These are phyloP conservation scores for Lasiodiplodia hormozganensis DNA, from an alignment of 2,329 filamentous ascomycete genomes.

Conservation along the genomic window DNA sequence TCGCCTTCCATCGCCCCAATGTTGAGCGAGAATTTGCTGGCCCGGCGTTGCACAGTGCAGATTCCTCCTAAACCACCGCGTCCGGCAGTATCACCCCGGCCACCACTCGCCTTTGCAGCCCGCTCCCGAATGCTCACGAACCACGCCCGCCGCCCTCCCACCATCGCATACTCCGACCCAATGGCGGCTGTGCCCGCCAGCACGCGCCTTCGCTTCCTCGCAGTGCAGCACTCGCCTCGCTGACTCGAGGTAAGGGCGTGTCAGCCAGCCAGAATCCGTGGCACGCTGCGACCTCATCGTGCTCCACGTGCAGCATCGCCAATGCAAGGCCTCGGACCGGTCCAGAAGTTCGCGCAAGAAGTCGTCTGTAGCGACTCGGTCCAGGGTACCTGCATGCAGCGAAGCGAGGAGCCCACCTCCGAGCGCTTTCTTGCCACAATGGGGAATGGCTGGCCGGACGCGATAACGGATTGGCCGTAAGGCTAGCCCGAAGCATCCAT, in stretches of 20 bases:
- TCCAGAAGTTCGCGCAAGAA: background rate
- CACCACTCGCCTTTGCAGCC: background rate
- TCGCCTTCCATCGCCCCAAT: background rate
- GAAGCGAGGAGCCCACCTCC: constrained; percentile 18
- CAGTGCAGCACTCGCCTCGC: background rate
- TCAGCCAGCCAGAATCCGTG: constrained; percentile 1
- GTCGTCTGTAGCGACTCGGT: background rate
- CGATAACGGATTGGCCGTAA: constrained; percentile 4
- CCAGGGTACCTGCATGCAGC: constrained; percentile 14
- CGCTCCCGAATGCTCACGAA: background rate
- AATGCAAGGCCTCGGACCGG: background rate
- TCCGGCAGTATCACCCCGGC: background rate
- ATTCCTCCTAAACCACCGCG: background rate
- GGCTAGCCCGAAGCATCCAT: constrained; percentile 13
- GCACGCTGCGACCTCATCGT: constrained; percentile 2
- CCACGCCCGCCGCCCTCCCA: background rate
- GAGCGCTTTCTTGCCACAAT: constrained; percentile 9
- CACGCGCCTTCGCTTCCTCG: background rate
- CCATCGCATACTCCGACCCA: background rate
- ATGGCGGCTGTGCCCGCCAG: background rate
- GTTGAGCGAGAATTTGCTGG: background rate
- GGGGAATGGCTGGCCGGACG: background rate
- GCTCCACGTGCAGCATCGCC: constrained; percentile 14
- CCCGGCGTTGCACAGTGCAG: background rate
- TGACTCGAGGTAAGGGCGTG: background rate